Percentiles rank a stretch among this genome's conserved stretches.
Evolutionary conservation across 495 filamentous ascomycete genomes (phyloP).

Genomic region (Podospora sp.): DNA sequence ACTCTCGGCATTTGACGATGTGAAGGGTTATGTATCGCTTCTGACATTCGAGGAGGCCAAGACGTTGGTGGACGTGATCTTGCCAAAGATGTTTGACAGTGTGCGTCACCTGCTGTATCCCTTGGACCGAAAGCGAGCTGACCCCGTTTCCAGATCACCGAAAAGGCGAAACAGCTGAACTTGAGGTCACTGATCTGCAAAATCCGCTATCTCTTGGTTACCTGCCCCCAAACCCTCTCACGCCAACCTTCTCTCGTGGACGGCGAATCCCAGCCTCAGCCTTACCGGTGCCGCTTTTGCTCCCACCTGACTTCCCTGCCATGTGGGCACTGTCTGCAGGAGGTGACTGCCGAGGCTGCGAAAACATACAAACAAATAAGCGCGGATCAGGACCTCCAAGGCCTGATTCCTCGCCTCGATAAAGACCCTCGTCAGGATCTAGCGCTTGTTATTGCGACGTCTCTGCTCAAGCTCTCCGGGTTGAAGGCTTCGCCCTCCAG

Average conservation of each 20-base stretch:
- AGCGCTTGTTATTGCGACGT: slow-evolving; percentile 45
- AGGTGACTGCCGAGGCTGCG: slow-evolving; percentile 34
- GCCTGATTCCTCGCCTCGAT: slow-evolving; percentile 30
- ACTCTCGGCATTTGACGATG: slow-evolving; percentile 38
- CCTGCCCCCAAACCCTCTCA: slow-evolving; percentile 37
- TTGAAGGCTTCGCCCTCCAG: slow-evolving; percentile 23
- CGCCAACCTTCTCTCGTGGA: slow-evolving; percentile 28
- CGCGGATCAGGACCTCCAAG: slow-evolving; percentile 30
- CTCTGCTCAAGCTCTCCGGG: slow-evolving; percentile 50
- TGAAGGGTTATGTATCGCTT: slow-evolving; percentile 38
- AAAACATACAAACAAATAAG: slow-evolving; percentile 34
- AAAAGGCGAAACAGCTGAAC: slow-evolving; percentile 24
- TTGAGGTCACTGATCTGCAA: slow-evolving; percentile 33
- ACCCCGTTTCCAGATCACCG: slow-evolving; percentile 20
- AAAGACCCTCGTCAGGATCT: slow-evolving; percentile 51
- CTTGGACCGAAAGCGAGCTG: neutral
- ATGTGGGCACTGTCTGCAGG: slow-evolving; percentile 40
- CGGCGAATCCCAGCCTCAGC: slow-evolving; percentile 26
- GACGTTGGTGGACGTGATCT: slow-evolving; percentile 29
- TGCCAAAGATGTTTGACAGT: slow-evolving; percentile 33
- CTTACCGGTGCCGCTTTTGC: slow-evolving; percentile 38
- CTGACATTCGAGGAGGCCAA: slow-evolving; percentile 36
- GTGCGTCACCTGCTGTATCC: slow-evolving; percentile 20
- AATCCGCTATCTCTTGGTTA: slow-evolving; percentile 37
- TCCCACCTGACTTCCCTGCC: slow-evolving; percentile 20